phyloP scores from a whole-genome alignment of 805 yeast genomes.

The Candida xyloterini region DNA sequence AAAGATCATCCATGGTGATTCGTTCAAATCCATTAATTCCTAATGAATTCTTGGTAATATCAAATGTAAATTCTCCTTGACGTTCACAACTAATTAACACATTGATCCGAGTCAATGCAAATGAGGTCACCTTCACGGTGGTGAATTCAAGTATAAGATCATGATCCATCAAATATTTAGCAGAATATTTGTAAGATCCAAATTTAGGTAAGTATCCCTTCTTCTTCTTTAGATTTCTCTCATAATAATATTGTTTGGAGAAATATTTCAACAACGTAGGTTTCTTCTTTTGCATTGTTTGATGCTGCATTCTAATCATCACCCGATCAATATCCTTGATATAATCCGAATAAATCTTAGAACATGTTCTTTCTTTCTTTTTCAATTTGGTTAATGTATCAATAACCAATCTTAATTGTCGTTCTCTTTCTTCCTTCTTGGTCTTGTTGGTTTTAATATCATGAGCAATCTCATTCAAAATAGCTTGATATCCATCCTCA shows the following conservation, averaged over 20 bases:
- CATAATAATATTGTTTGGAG: constrained; percentile 74
- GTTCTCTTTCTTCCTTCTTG: constrained; percentile 40
- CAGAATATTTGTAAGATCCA: constrained; percentile 75
- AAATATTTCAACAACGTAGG: constrained; percentile 40
- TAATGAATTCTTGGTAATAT: constrained; percentile 56
- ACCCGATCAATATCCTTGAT: constrained; percentile 44
- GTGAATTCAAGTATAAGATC: constrained; percentile 57
- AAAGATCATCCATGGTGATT: constrained; percentile 66
- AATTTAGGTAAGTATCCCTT: constrained; percentile 66
- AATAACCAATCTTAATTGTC: constrained; percentile 40
- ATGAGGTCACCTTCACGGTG: constrained; percentile 27
- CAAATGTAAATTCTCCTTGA: constrained; percentile 69
- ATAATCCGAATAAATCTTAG: constrained; percentile 44
- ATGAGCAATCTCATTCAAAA: constrained; percentile 77
- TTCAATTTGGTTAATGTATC: constrained; percentile 42
- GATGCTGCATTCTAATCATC: constrained; percentile 41
- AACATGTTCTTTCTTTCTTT: constrained; percentile 44
- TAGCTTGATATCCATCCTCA: constrained; percentile 67
- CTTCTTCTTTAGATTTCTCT: constrained; percentile 63
- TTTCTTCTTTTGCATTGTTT: constrained; percentile 45
- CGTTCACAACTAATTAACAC: constrained; percentile 75
- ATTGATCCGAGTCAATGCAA: constrained; percentile 62
- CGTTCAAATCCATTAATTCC: constrained; percentile 40
- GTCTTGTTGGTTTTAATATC: constrained; percentile 59
- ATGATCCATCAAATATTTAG: constrained; percentile 70